These are phyloP conservation scores for Capsicum rhomboideum DNA, from an alignment of 257 asterid species.

Conservation along the genomic window DNA sequence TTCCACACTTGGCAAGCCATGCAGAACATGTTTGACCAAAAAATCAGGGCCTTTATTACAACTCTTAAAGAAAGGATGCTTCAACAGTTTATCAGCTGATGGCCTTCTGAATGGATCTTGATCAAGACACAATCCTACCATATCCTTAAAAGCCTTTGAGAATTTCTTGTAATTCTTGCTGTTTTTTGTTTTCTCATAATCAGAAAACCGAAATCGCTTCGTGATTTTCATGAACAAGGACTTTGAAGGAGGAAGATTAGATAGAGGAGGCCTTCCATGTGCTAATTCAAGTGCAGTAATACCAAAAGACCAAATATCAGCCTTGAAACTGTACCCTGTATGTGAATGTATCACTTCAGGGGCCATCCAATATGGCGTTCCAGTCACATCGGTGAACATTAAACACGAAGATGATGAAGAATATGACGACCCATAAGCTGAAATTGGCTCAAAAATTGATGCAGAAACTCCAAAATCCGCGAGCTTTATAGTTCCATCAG, in stretches of 20 bases:
- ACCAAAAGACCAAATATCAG: conserved; percentile 92
- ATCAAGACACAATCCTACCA: conserved; percentile 76
- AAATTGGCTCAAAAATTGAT: conserved; percentile 44
- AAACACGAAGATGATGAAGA: conserved; percentile 28
- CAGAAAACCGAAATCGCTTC: conserved; percentile 59
- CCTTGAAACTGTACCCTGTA: conserved; percentile 51
- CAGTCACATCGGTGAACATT: conserved; percentile 56
- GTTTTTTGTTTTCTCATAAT: conserved; percentile 45
- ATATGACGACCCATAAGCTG: conserved; percentile 6
- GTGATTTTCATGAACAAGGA: conserved; percentile 77
- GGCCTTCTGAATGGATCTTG: conserved; percentile 84
- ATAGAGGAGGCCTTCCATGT: conserved; percentile 83
- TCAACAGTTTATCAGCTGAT: conserved; percentile 54
- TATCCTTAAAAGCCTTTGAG: conserved; percentile 58
- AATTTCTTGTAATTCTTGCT: conserved; percentile 44
- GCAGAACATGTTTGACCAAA: conserved; percentile 54
- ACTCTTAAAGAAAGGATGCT: conserved; percentile 60
- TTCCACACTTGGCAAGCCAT: conserved; percentile 60
- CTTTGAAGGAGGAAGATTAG: conserved; percentile 72
- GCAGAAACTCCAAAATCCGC: conserved; percentile 93
- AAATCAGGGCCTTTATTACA: conserved; percentile 50
- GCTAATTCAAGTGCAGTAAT: conserved; percentile 82
- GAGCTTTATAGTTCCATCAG: conserved; percentile 51
- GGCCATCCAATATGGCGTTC: conserved; percentile 92
- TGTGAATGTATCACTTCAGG: conserved; percentile 73